phyloP scores from a whole-genome alignment of 495 filamentous ascomycete species.

The Aspergillus incahuasiensis region DNA sequence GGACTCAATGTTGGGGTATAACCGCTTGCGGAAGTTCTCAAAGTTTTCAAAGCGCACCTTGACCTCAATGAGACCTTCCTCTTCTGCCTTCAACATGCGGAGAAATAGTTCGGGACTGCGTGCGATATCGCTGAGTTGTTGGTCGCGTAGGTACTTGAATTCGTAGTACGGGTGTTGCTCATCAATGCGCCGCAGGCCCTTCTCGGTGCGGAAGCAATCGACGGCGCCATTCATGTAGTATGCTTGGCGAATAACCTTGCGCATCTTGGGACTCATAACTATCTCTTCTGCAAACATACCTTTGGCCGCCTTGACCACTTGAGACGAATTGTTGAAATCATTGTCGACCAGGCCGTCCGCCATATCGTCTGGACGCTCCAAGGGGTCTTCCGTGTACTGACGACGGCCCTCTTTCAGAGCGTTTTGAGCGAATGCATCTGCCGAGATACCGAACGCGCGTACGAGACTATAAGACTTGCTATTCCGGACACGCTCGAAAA shows the following conservation, averaged over 20 bases:
- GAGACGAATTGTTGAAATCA: constrained; percentile 72
- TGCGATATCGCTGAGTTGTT: constrained; percentile 74
- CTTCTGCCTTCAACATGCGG: constrained; percentile 94
- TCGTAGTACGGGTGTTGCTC: constrained; percentile 96
- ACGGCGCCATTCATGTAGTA: constrained; percentile 80
- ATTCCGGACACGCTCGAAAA: constrained; percentile 79
- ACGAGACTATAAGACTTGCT: constrained; percentile 78
- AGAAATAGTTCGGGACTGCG: constrained; percentile 81
- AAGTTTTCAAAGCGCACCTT: constrained; percentile 70
- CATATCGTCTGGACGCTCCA: constrained; percentile 70
- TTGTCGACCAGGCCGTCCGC: constrained; percentile 70
- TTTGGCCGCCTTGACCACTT: constrained; percentile 73
- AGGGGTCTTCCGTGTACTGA: constrained; percentile 77
- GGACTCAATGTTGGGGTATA: constrained; percentile 79
- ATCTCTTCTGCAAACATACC: constrained; percentile 90
- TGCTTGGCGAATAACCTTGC: constrained; percentile 73
- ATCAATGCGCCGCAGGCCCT: constrained; percentile 89
- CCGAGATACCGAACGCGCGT: constrained; percentile 81
- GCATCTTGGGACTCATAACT: constrained; percentile 80
- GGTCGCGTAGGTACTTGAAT: constrained; percentile 92
- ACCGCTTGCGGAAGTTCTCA: constrained; percentile 62
- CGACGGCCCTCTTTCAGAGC: constrained; percentile 70
- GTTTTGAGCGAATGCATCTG: constrained; percentile 82
- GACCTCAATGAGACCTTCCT: constrained; percentile 85
- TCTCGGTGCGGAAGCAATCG: constrained; percentile 86